Evolutionary conservation across 148 eudicot species (phyloP).

Genomic region (Spergularia marina): DNA sequence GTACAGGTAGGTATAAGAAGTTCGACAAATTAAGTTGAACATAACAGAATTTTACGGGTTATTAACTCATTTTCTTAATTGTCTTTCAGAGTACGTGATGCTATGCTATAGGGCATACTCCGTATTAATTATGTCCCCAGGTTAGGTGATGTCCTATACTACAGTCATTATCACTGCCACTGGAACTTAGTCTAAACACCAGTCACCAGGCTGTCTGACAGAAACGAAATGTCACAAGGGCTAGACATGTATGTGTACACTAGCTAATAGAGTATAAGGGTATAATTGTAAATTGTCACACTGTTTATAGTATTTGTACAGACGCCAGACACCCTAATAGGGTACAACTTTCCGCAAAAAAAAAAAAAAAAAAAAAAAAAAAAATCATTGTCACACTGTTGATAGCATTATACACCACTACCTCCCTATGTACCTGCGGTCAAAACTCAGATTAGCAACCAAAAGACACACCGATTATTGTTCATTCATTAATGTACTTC

Average conservation of each 20-base stretch:
- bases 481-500: conserved; percentile 15
- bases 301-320: too few relatives aligned
- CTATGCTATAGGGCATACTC: conserved; percentile 20
- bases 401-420: conserved; percentile 31
- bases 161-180: conserved; percentile 36
- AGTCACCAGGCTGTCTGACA: conserved; percentile 25
- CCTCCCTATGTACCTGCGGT: conserved; percentile 31
- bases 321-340: too few relatives aligned
- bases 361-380: too few relatives aligned
- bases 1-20: too few relatives aligned
- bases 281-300: too few relatives aligned
- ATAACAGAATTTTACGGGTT: too few relatives aligned
- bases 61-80: not conserved
- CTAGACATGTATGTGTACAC: too few relatives aligned
- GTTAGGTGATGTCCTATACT: conserved; percentile 28
- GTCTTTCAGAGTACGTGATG: conserved; percentile 20
- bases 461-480: conserved; percentile 10
- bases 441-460: conserved; percentile 13
- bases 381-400: too few relatives aligned
- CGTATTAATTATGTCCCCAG: conserved; percentile 14
- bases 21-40: too few relatives aligned
- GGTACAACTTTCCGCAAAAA: too few relatives aligned
- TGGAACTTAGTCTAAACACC: conserved; percentile 24
- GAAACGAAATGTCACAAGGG: conserved; percentile 23
- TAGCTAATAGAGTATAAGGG: too few relatives aligned